Percentiles rank a stretch among this genome's conserved stretches.
Evolutionary conservation across 768 basidiomycete species (phyloP).

Genomic region (Suillus occidentalis): DNA sequence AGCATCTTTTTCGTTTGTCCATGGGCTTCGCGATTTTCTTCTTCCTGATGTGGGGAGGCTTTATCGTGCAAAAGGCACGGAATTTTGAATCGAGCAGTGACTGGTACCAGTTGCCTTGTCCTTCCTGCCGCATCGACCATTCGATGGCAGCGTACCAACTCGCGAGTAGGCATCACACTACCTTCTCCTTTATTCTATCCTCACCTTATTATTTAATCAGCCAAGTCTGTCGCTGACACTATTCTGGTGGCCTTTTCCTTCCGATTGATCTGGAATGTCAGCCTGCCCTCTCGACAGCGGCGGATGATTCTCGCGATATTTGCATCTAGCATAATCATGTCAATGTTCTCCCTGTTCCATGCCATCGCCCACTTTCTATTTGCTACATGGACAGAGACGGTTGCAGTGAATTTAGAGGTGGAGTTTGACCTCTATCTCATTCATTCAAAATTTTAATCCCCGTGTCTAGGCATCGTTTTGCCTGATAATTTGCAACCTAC

Average conservation of each 20-base stretch:
- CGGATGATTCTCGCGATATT: slow-evolving; percentile 16
- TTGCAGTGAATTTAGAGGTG: slow-evolving; percentile 10
- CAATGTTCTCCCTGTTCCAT: slow-evolving; percentile 11
- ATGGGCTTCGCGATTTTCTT: slow-evolving; percentile 13
- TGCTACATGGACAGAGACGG: not conserved
- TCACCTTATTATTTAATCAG: not conserved
- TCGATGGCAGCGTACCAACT: slow-evolving; percentile 11
- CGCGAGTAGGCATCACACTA: not conserved
- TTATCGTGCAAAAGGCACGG: not conserved
- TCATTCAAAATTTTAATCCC: not conserved
- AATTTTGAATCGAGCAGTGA: slow-evolving; percentile 4
- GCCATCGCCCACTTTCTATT: slow-evolving; percentile 6
- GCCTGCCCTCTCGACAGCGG: slow-evolving; percentile 13
- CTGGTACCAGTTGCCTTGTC: slow-evolving; percentile 11
- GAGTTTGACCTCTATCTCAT: not conserved
- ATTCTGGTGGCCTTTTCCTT: slow-evolving; percentile 12
- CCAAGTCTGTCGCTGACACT: slow-evolving; percentile 7
- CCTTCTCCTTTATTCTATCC: not conserved
- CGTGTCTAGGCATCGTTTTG: not conserved
- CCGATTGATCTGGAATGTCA: slow-evolving; percentile 17
- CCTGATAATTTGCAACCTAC: slow-evolving; percentile 16
- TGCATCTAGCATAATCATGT: slow-evolving; percentile 16
- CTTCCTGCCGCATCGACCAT: not conserved
- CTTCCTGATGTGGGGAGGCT: not conserved
- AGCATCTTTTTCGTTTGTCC: not conserved